Conservation (phyloP, 2,329 filamentous ascomycete genomes). For the Aspergillus caelatus region DNA sequence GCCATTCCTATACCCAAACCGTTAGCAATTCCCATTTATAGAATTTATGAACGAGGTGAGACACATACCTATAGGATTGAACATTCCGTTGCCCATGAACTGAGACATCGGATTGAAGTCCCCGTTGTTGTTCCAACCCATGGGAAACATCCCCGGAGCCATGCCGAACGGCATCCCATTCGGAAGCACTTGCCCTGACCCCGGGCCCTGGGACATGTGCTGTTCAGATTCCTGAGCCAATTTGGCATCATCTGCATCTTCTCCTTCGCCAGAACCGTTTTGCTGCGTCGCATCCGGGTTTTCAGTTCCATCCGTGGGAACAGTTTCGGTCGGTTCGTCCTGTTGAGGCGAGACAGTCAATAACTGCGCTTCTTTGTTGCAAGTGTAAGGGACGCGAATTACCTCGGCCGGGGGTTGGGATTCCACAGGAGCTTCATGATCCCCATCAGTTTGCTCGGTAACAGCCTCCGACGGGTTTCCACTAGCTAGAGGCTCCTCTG, state of each 20-base stretch:
- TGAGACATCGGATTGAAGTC: slow-evolving; percentile 77
- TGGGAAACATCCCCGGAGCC: slow-evolving; percentile 55
- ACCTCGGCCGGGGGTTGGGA: slow-evolving; percentile 22
- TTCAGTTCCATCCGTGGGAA: slow-evolving; percentile 12
- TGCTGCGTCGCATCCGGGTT: slow-evolving; percentile 15
- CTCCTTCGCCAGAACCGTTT: slow-evolving; percentile 17
- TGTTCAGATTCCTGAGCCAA: slow-evolving; percentile 19
- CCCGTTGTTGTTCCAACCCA: slow-evolving; percentile 60
- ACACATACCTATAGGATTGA: slow-evolving; percentile 81
- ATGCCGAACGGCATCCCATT: slow-evolving; percentile 48
- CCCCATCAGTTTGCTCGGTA: slow-evolving; percentile 10
- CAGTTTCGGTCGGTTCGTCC: slow-evolving; percentile 18
- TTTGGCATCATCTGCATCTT: slow-evolving; percentile 14
- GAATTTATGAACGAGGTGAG: background rate
- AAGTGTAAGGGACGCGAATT: background rate
- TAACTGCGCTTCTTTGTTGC: background rate
- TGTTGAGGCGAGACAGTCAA: slow-evolving; percentile 4
- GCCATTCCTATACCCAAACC: slow-evolving; percentile 64
- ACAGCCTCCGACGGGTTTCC: slow-evolving; percentile 9
- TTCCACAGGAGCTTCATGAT: slow-evolving; percentile 11
- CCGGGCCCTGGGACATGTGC: slow-evolving; percentile 14
- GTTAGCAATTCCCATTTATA: slow-evolving; percentile 18
- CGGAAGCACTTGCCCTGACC: slow-evolving; percentile 17
- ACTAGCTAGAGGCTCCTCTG: slow-evolving; percentile 19
- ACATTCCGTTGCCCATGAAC: slow-evolving; percentile 52